Percentiles rank a stretch among this genome's conserved stretches.
These are phyloP conservation scores for Cystofilobasidium macerans DNA, from an alignment of 768 basidiomycete genomes.

Conservation along the genomic window DNA sequence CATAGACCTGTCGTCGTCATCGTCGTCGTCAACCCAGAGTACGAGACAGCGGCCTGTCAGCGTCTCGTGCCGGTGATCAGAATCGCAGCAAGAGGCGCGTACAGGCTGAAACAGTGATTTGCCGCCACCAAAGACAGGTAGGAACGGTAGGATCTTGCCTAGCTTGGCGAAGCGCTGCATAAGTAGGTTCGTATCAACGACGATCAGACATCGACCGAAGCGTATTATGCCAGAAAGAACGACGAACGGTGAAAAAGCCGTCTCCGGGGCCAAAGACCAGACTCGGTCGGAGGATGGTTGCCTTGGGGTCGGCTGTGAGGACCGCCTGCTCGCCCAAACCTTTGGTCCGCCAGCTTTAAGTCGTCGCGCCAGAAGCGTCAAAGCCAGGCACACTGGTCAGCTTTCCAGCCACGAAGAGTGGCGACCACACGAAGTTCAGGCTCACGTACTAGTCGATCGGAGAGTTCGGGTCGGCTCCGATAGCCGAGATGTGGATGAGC, in stretches of 20 bases:
- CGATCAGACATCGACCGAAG: constrained; percentile 30
- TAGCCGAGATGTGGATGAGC: constrained; percentile 58
- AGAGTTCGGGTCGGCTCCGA: constrained; percentile 56
- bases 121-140: constrained; percentile 70
- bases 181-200: background rate
- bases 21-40: no score
- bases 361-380: background rate
- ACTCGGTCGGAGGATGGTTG: constrained; percentile 60
- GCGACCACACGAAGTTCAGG: background rate
- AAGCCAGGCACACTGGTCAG: background rate
- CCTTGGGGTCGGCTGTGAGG: constrained; percentile 43
- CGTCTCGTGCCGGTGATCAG: background rate
- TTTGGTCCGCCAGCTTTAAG: constrained; percentile 35
- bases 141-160: constrained; percentile 52
- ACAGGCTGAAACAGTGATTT: constrained; percentile 49
- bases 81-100: constrained; percentile 15
- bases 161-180: constrained; percentile 50
- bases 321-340: constrained; percentile 51
- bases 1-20: constrained; percentile 48
- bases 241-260: constrained; percentile 57
- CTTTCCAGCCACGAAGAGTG: no score
- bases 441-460: constrained; percentile 50
- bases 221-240: background rate
- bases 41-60: no score
- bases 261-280: constrained; percentile 67